Base-by-base conservation (phyloP, 1,284 basidiomycete species). In the Sanghuangporus sanghuang region DNA sequence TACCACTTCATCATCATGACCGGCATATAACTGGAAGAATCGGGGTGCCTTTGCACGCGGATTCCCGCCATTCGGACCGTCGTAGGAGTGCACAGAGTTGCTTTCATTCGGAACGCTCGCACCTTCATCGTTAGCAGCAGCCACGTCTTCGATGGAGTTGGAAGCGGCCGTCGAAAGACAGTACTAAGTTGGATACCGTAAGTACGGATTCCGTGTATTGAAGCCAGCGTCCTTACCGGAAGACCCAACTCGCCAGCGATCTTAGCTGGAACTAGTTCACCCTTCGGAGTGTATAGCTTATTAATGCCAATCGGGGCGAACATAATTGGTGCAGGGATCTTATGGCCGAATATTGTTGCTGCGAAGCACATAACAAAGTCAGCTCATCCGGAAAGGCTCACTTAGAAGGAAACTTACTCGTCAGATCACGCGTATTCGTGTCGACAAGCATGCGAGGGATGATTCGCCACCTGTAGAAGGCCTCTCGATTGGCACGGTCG, bases 1-100 rank as follows among this genome's bases (percentile, higher is more conserved):
- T 49, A 78, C 78, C 46, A 85, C 74, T 38, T 83, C 81, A 55
- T 82, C 81, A 64, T 84, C 79, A 67, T 83, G 83, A 2, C 82
- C 81, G 76, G 83, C 82, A 69, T 86, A 86, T 12, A 87, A 74
- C 73, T 86, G 85, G 75, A 81, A 87, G 72, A 82, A 86, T 46
- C 82, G 73, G 0, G 81, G 78, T 11, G 79, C 76, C 56, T 77
- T 72, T 2, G 76, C 74, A 55, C 65, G 61, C 14, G 57, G 53
- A 27, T 73, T 67, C 3, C 75, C 75, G 23, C 75, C 75, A 57
- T 75, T 76, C 1, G 73, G 71, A 2, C 75, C 75, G 68, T 62
- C 40, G 53, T 78, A 75, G 39, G 68, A 55, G 61, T 76, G 74
- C 46, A 77, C 72, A 36, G 70, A 68, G 63, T 78, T 78, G 62